phyloP scores from a whole-genome alignment of 306 rosid genomes.

The Luffa acutangula region DNA sequence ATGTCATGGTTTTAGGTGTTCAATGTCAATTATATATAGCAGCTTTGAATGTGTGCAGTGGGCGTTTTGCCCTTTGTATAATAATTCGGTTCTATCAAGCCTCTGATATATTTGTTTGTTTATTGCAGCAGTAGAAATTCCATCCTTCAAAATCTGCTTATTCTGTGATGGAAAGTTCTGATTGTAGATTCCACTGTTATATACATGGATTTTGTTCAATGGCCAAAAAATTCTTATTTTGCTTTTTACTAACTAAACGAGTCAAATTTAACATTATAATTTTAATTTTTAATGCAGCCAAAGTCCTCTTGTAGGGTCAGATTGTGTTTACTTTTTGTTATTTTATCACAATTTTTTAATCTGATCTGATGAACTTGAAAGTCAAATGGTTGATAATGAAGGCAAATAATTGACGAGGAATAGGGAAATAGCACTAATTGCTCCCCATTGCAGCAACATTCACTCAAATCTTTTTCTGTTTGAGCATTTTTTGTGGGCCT shows the following conservation, averaged over 20 bases:
- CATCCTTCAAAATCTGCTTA: background rate
- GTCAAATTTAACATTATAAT: background rate
- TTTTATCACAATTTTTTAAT: background rate
- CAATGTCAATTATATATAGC: conserved; percentile 52
- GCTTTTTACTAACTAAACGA: background rate
- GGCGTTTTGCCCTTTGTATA: conserved; percentile 35
- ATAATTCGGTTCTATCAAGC: conserved; percentile 33
- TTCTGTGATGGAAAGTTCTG: background rate
- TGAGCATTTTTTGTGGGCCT: background rate
- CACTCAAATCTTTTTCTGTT: background rate
- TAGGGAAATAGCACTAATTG: background rate
- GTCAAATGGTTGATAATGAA: background rate
- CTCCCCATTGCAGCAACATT: background rate
- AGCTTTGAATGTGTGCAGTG: conserved; percentile 23
- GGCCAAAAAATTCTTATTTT: background rate
- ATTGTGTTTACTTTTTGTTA: background rate
- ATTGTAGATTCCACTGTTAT: background rate
- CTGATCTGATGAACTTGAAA: background rate
- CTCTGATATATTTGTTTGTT: conserved; percentile 19
- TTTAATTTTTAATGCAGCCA: background rate
- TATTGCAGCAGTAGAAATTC: conserved; percentile 20
- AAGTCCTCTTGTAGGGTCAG: background rate
- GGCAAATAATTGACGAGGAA: background rate
- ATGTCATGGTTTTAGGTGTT: conserved; percentile 31
- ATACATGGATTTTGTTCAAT: background rate